Percentiles rank a stretch among this genome's conserved stretches.
phyloP scores from a whole-genome alignment of 2,329 filamentous ascomycete genomes.

The Diaporthe sp. region DNA sequence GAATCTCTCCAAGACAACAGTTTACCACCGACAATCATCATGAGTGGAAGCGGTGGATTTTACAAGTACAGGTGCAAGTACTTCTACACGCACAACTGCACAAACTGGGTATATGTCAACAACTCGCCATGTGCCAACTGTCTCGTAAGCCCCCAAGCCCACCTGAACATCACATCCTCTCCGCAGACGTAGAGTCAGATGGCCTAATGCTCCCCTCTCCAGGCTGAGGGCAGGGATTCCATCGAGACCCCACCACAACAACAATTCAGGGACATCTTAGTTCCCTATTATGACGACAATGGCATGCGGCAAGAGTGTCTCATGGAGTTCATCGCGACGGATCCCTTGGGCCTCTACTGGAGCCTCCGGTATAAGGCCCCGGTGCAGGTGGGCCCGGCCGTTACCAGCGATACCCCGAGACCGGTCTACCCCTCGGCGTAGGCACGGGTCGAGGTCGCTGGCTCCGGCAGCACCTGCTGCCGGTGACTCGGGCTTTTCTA shows the following conservation, averaged over 20 bases:
- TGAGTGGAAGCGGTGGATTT: conserved; percentile 55
- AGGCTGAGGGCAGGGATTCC: conserved; percentile 62
- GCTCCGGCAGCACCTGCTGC: conserved; percentile 1
- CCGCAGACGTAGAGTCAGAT: background rate
- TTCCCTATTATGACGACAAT: conserved; percentile 57
- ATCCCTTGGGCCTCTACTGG: conserved; percentile 51
- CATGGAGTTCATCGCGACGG: conserved; percentile 56
- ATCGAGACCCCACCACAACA: conserved; percentile 45
- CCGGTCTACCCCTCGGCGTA: conserved; percentile 16
- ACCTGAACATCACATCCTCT: no score
- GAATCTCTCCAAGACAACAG: no score
- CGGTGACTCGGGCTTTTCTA: background rate
- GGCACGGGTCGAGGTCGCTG: background rate
- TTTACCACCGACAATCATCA: conserved; percentile 36
- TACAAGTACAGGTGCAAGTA: conserved; percentile 64
- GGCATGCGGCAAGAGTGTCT: conserved; percentile 56
- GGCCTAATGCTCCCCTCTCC: background rate
- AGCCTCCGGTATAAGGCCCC: conserved; percentile 47
- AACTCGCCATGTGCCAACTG: conserved; percentile 57
- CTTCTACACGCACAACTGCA: conserved; percentile 59
- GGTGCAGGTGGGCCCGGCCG: conserved; percentile 16
- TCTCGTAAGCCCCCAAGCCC: conserved; percentile 49
- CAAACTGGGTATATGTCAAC: conserved; percentile 61
- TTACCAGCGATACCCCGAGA: conserved; percentile 21
- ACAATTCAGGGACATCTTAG: conserved; percentile 54